A percentile compares a stretch with the other conserved stretches of the same genome.
Evolutionary conservation across 2,329 filamentous ascomycete genomes (phyloP).

Genomic region (Colletotrichum lini): DNA sequence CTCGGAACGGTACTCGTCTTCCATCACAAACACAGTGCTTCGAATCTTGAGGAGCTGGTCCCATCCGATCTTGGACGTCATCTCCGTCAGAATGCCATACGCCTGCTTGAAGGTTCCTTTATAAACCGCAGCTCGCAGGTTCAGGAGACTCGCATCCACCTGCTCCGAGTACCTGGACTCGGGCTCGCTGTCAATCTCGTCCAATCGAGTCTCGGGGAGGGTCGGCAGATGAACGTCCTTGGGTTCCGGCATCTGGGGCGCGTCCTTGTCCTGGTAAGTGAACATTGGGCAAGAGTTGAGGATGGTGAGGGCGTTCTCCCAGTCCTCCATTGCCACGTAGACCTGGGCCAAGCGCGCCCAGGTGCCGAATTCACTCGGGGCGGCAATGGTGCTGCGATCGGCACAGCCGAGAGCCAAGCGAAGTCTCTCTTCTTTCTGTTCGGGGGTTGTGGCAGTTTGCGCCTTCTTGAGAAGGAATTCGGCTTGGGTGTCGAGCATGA

Average conservation of each 20-base stretch:
- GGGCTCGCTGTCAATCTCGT: constrained; percentile 95
- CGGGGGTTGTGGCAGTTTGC: constrained; percentile 64
- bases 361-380: constrained; percentile 96
- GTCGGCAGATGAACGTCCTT: constrained; percentile 90
- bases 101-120: constrained; percentile 97
- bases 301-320: constrained; percentile 95
- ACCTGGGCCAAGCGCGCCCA: constrained; percentile 96
- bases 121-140: constrained; percentile 89
- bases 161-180: constrained; percentile 85
- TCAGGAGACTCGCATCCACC: constrained; percentile 88
- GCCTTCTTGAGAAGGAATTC: constrained; percentile 93
- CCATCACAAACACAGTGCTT: constrained; percentile 99
- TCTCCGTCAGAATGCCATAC: constrained; percentile 93
- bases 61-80: constrained; percentile 98
- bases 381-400: constrained; percentile 93
- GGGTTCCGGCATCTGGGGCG: constrained; percentile 93
- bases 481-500: constrained; percentile 94
- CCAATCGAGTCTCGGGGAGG: constrained; percentile 88
- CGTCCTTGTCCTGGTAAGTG: constrained; percentile 98
- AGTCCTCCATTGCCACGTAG: constrained; percentile 94
- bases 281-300: constrained; percentile 99
- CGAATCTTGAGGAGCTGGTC: constrained; percentile 94
- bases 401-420: constrained; percentile 93
- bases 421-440: constrained; percentile 76
- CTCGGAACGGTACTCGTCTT: constrained; percentile 96